These are phyloP conservation scores for Amoeboaphelidium protococcarum DNA, from an alignment of 371 early-diverging fungal species.

Conservation along the genomic window DNA sequence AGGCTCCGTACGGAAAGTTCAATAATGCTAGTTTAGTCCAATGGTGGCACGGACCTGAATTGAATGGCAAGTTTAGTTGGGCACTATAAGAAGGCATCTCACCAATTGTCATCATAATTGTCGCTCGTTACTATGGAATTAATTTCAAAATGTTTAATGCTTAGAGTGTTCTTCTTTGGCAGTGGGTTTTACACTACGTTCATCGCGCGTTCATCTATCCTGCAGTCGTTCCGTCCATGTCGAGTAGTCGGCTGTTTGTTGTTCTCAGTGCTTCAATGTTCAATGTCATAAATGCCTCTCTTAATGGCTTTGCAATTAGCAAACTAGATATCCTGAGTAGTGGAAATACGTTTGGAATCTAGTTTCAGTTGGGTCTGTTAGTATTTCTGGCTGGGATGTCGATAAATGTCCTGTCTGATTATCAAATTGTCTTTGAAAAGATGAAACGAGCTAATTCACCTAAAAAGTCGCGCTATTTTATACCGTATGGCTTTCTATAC, in stretches of 20 bases:
- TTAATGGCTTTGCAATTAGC: slow-evolving; percentile 25
- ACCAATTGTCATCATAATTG: not conserved
- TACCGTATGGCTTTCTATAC: slow-evolving; percentile 27
- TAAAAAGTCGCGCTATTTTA: slow-evolving; percentile 13
- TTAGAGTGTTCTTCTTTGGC: not conserved
- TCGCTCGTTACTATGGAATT: not conserved
- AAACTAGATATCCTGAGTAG: not conserved
- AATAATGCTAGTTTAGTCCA: not conserved
- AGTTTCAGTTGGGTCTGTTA: slow-evolving; percentile 8
- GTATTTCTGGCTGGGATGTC: slow-evolving; percentile 19
- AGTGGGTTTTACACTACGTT: slow-evolving; percentile 27
- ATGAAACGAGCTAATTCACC: slow-evolving; percentile 6
- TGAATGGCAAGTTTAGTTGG: not conserved
- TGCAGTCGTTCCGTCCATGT: slow-evolving; percentile 18
- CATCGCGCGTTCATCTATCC: slow-evolving; percentile 28
- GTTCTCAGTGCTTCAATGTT: slow-evolving; percentile 13
- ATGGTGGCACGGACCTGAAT: not conserved
- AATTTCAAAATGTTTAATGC: not conserved
- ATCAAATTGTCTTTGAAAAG: slow-evolving; percentile 18
- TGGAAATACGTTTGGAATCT: not conserved
- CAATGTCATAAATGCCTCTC: slow-evolving; percentile 29
- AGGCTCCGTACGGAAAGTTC: not conserved
- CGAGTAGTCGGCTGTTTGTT: slow-evolving; percentile 15
- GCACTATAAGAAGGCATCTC: not conserved
- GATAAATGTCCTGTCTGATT: slow-evolving; percentile 27